Evolutionary conservation across 169 alveolate genomes (phyloP).

Genomic region (Perkinsus chesapeaki): DNA sequence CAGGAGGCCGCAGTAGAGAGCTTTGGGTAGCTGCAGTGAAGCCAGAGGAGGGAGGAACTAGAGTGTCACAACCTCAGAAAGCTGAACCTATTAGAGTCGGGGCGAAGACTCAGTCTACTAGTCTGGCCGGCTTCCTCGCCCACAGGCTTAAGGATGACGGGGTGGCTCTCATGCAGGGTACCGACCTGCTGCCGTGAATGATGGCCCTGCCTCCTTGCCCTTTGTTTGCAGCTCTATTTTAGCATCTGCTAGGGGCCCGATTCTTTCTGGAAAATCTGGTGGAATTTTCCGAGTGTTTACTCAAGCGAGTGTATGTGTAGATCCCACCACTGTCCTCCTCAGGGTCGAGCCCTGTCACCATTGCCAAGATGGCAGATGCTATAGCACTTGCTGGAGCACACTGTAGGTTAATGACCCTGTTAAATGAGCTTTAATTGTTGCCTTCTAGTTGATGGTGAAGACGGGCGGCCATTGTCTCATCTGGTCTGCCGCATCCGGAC

Average conservation of each 20-base stretch:
- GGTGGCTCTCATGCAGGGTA: not conserved
- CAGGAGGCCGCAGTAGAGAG: not conserved
- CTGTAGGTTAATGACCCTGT: not conserved
- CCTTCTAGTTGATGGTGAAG: not conserved
- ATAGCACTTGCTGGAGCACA: not conserved
- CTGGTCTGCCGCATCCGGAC: not conserved
- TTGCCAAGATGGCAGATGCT: not conserved
- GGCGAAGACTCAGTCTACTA: not conserved
- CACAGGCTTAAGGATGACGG: not conserved
- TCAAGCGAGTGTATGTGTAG: too few relatives aligned
- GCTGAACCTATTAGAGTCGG: not conserved
- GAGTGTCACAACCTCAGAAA: not conserved
- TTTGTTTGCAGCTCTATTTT: too few relatives aligned
- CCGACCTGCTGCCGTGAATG: too few relatives aligned
- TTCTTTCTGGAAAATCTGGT: too few relatives aligned
- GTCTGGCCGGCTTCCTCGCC: not conserved
- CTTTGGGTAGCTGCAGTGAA: not conserved
- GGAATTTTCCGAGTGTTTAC: too few relatives aligned
- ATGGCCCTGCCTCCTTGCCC: too few relatives aligned
- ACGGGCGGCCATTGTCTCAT: not conserved
- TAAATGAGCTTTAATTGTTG: not conserved
- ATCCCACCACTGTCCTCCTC: not conserved
- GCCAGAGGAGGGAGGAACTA: not conserved
- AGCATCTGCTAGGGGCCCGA: too few relatives aligned
- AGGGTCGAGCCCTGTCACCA: not conserved